phyloP scores from a whole-genome alignment of 169 alveolate species.

The Prorocentrum cordatum region DNA sequence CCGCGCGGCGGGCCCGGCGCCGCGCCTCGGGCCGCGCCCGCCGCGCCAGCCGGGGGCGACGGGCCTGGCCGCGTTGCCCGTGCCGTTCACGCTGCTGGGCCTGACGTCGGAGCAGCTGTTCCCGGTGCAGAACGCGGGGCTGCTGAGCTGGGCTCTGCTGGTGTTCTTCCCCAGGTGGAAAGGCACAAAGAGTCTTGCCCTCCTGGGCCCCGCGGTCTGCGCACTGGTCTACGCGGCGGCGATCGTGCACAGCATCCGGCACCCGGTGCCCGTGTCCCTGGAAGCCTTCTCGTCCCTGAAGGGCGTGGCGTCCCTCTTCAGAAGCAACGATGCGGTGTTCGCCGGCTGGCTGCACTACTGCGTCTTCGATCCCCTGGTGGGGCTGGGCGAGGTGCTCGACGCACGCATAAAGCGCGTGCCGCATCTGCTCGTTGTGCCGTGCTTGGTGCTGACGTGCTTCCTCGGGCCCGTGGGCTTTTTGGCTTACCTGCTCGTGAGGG shows the following conservation, averaged over 20 bases:
- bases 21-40: no score
- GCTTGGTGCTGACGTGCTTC: background rate
- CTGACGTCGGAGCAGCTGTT: no score
- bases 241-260: background rate
- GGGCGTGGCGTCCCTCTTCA: background rate
- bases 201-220: background rate
- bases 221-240: background rate
- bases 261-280: background rate
- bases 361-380: background rate
- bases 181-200: background rate
- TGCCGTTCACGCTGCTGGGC: no score
- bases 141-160: background rate
- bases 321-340: background rate
- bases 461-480: background rate
- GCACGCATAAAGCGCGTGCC: background rate
- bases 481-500: background rate
- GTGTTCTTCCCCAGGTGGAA: background rate
- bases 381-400: background rate
- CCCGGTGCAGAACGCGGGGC: background rate
- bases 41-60: no score
- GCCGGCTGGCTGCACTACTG: constrained; percentile 26
- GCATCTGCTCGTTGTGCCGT: background rate
- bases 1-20: no score
- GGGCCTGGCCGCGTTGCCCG: no score
- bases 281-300: background rate